Evolutionary conservation across 2,329 filamentous ascomycete species (phyloP).

Genomic region (Exophiala bonariae): DNA sequence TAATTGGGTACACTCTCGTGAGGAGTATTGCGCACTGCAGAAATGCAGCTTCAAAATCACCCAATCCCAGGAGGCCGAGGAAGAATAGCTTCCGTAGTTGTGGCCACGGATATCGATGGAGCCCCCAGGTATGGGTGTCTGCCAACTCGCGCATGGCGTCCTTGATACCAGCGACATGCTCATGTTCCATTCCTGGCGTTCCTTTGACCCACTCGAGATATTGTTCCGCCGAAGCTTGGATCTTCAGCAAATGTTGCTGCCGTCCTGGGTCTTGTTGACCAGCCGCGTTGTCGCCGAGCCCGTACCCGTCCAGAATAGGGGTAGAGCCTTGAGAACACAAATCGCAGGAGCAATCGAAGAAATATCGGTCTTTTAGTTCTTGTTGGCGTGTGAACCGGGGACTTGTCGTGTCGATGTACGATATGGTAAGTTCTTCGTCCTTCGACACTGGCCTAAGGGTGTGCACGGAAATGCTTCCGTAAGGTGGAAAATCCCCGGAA

Average conservation of each 20-base stretch:
- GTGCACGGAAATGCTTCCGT: slow-evolving; percentile 17
- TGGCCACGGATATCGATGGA: slow-evolving; percentile 56
- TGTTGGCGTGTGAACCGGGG: slow-evolving; percentile 51
- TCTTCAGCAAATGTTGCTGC: not conserved
- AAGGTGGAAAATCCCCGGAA: slow-evolving; percentile 1
- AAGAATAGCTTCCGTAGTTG: slow-evolving; percentile 56
- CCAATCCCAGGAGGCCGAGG: slow-evolving; percentile 44
- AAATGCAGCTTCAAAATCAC: slow-evolving; percentile 49
- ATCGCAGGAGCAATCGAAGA: slow-evolving; percentile 58
- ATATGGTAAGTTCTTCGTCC: slow-evolving; percentile 60
- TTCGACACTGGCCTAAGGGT: slow-evolving; percentile 52
- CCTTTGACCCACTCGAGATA: slow-evolving; percentile 29
- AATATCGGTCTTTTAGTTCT: slow-evolving; percentile 57
- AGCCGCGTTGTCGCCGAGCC: not conserved
- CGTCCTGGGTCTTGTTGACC: not conserved
- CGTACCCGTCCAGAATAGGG: not conserved
- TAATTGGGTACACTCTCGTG: slow-evolving; percentile 50
- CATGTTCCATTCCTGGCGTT: slow-evolving; percentile 23
- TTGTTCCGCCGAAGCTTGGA: slow-evolving; percentile 19
- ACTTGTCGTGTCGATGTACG: slow-evolving; percentile 61
- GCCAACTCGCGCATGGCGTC: slow-evolving; percentile 42
- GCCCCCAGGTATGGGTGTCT: slow-evolving; percentile 44
- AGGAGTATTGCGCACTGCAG: slow-evolving; percentile 54
- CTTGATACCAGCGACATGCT: slow-evolving; percentile 38
- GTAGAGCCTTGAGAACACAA: slow-evolving; percentile 7